Conservation (phyloP, 148 eudicot genomes). For the Heliamphora exappendiculata region DNA sequence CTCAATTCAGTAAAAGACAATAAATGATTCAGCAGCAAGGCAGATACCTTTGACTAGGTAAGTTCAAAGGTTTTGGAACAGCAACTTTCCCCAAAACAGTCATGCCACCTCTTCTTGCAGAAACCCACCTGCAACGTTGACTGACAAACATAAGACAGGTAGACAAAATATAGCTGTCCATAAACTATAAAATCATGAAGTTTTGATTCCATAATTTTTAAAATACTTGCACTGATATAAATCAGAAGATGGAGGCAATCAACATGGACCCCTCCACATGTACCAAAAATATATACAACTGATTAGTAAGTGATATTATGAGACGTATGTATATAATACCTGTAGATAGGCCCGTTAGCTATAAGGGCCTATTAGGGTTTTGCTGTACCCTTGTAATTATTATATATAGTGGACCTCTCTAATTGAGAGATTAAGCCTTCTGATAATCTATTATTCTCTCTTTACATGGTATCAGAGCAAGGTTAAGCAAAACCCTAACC, state of each 20-base stretch:
- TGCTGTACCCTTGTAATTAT: too few species aligned
- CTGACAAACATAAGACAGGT: constrained; percentile 8
- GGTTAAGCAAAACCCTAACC: too few species aligned
- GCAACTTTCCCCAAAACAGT: constrained; percentile 95
- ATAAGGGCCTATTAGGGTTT: too few species aligned
- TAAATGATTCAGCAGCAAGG: too few species aligned
- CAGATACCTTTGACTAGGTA: constrained; percentile 89
- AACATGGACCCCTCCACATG: neutral
- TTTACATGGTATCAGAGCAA: too few species aligned
- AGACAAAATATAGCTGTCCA: neutral
- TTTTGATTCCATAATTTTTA: neutral
- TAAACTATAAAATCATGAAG: neutral
- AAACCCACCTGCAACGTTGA: constrained; percentile 57
- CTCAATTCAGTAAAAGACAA: neutral
- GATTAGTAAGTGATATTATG: too few species aligned
- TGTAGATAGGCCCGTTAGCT: too few species aligned
- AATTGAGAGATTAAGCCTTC: too few species aligned
- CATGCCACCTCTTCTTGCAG: constrained; percentile 94
- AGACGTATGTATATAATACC: too few species aligned
- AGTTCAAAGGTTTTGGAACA: constrained; percentile 93
- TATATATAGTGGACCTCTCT: too few species aligned
- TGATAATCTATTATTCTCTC: too few species aligned
- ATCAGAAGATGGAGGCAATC: neutral
- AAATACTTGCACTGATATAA: neutral
- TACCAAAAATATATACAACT: neutral